Evolutionary conservation across 306 rosid species (phyloP), one percentile per base, ranked within the genome.

Genomic region (Mucuna pruriens): DNA sequence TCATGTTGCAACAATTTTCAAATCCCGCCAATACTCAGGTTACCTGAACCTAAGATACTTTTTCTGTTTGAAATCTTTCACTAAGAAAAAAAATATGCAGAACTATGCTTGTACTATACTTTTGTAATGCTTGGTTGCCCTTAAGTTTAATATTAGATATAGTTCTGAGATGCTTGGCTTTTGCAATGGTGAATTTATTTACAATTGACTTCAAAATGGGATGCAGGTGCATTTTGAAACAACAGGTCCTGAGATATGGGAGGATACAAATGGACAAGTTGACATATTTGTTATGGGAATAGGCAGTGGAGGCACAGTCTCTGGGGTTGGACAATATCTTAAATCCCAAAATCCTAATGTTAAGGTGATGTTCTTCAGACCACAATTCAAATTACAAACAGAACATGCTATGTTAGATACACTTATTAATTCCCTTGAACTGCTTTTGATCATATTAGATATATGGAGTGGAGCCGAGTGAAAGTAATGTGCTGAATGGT

Each of bases 191-290:
- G 66, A 75, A 54, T 77, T 80, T 67, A 70, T 79, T 3, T 63
- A 49, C 63, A 33, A 82, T 33, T 82, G 49, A 64, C 68, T 76
- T 40, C 36, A 23, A 74, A 80, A 51, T 75, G 72, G 55, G 40
- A 40, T 74, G 60, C 86, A 95, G 99, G 94, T 89, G 71, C 98
- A 95, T 91, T 95, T 91, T 79, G 97, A 95, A 84, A 93, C 99
- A 45, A 95, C 99, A 9, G 99, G 99, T 46, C 99, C 99, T 71
- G 99, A 95, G 86, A 95, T 95, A 81, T 95, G 99, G 98, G 99
- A 95, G 81, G 99, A 95, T 77, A 93, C 98, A 45, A 83, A 87
- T 69, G 98, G 99, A 57, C 84, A 90, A 89, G 97, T 95, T 61
- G 99, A 93, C 87, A 95, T 95, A 83, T 95, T 95, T 77, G 94